phyloP scores from a whole-genome alignment of 192 early-diverging fungal species.

The Gigaspora rosea region DNA sequence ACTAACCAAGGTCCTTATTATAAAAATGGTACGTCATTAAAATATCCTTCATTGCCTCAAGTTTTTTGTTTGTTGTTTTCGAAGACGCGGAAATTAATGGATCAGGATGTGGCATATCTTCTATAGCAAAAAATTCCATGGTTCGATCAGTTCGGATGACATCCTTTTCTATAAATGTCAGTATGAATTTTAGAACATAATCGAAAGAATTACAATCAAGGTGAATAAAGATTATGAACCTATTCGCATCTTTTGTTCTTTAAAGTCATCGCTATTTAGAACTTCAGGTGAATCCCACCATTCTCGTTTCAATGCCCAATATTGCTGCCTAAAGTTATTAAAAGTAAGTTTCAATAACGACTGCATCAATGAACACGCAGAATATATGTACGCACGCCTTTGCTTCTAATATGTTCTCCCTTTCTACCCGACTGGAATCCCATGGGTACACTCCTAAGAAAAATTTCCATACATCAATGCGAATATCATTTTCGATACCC shows the following conservation, averaged over 20 bases:
- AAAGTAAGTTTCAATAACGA: not conserved
- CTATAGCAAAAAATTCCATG: slow-evolving; percentile 77
- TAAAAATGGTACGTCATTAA: slow-evolving; percentile 90
- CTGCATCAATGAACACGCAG: not conserved
- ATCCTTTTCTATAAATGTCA: slow-evolving; percentile 76
- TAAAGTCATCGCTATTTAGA: slow-evolving; percentile 56
- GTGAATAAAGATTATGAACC: slow-evolving; percentile 29
- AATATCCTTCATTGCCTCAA: slow-evolving; percentile 89
- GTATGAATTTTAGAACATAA: not conserved
- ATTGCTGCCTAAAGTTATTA: slow-evolving; percentile 51
- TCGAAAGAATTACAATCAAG: not conserved
- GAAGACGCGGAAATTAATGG: slow-evolving; percentile 35
- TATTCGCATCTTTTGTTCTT: slow-evolving; percentile 75
- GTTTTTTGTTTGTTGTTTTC: slow-evolving; percentile 62
- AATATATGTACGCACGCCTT: slow-evolving; percentile 50
- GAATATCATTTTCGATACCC: slow-evolving; percentile 79
- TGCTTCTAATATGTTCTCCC: slow-evolving; percentile 52
- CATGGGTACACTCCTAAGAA: slow-evolving; percentile 84
- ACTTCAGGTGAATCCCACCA: slow-evolving; percentile 67
- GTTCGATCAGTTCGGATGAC: slow-evolving; percentile 94
- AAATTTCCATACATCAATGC: slow-evolving; percentile 89
- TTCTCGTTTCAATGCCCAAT: slow-evolving; percentile 61
- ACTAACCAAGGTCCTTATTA: slow-evolving; percentile 69
- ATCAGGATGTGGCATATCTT: slow-evolving; percentile 58
- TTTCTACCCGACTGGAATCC: slow-evolving; percentile 73